Percentiles rank a stretch among this genome's conserved stretches.
Conservation (phyloP, 805 yeast species). For the Candida pseudofarinosa region DNA sequence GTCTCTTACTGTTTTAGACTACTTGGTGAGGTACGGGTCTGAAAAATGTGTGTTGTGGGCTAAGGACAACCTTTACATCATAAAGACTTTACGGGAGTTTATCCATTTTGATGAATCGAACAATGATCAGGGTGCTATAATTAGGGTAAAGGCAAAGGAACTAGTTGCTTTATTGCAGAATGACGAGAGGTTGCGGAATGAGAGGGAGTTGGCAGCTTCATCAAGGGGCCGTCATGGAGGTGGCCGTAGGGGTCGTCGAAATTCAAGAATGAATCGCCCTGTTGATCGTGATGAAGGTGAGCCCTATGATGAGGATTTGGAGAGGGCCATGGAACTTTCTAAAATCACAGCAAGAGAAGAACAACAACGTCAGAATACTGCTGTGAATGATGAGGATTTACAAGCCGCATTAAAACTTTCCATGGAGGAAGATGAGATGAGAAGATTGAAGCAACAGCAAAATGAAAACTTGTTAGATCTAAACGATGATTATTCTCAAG, state of each 20-base stretch:
- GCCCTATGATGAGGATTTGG: slow-evolving; percentile 46
- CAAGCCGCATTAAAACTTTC: slow-evolving; percentile 67
- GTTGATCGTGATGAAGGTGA: slow-evolving; percentile 10
- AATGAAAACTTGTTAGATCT: slow-evolving; percentile 51
- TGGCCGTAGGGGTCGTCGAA: slow-evolving; percentile 21
- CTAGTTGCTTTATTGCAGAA: slow-evolving; percentile 75
- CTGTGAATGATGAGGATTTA: slow-evolving; percentile 56
- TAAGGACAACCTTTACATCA: slow-evolving; percentile 78
- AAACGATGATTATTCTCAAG: slow-evolving; percentile 35
- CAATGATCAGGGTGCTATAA: slow-evolving; percentile 81
- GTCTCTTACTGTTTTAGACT: slow-evolving; percentile 84
- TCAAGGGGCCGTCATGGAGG: slow-evolving; percentile 20
- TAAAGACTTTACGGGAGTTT: slow-evolving; percentile 89
- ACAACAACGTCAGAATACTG: slow-evolving; percentile 47
- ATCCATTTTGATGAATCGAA: slow-evolving; percentile 74
- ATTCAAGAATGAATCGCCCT: slow-evolving; percentile 8
- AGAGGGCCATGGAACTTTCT: slow-evolving; percentile 76
- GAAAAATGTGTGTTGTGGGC: slow-evolving; percentile 92
- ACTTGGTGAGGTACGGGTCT: slow-evolving; percentile 77
- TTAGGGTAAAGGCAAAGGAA: slow-evolving; percentile 85
- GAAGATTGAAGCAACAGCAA: slow-evolving; percentile 43
- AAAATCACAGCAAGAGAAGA: slow-evolving; percentile 82
- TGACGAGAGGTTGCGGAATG: slow-evolving; percentile 73
- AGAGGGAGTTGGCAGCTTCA: slow-evolving; percentile 47
- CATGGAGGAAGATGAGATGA: slow-evolving; percentile 71